Base-by-base conservation (phyloP, 2,329 filamentous ascomycete species). In the Sporothrix pseudoabietina region DNA sequence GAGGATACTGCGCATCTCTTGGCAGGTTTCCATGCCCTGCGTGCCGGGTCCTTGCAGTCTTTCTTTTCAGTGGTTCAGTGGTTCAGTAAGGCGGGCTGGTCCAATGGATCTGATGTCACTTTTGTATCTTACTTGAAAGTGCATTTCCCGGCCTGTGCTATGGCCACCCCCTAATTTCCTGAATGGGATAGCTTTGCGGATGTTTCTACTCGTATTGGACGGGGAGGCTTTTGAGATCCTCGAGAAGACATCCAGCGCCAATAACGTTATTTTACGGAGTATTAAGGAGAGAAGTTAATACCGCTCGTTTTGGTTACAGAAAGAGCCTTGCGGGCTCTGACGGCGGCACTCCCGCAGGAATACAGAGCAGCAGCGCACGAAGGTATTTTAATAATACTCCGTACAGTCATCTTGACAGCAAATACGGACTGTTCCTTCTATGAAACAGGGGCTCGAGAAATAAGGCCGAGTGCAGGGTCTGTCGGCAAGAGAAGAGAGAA, bases 81-180 rank as follows among this genome's bases (percentile, higher is more conserved):
- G 26, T 26, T 26, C 52, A 12, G 52, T 26, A 0, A 55, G 26
- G 26, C 26, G 52, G 52, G 22, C 22, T 26, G 12, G 26, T 26
- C 52, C 52, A 55, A 49, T 49, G 44, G 61, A 66, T 47, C 65
- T 35, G 22, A 54, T 69, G 44, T 68, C 32, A 22, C 44, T 35
- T 49, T n/a, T 52, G 41, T 12, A 3, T 39, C n/a, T 16, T 9
- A 22, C 7, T 41, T 3, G 41, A 44, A 12, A 12, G 41, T n/a
- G 52, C 52, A 22, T 54, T n/a, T 55, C 16, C 9, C 22, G 9
- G 35, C n/a, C 41, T n/a, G 19, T 49, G 63, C 59, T 16, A 44
- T 52, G 44, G 44, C 66, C 49, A 55, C 26, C 30, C 65, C 26
- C 44, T 55, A 69, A 69, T 69, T 69, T 69, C 65, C 65, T 52